phyloP scores from a whole-genome alignment of 1,284 basidiomycete species.

The Apiotrichum laibachii region DNA sequence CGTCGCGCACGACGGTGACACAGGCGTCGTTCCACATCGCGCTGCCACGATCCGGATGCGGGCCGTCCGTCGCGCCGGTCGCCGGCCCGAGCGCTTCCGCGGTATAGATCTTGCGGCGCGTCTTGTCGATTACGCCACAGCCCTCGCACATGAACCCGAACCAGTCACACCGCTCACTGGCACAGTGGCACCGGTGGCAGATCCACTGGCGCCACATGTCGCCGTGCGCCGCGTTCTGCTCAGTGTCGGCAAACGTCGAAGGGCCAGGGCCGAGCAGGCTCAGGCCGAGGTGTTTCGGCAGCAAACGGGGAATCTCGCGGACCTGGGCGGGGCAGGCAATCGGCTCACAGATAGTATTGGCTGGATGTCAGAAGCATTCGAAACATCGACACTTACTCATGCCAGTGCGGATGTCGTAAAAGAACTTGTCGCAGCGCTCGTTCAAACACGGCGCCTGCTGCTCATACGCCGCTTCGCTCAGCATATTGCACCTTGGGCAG shows the following conservation, averaged over 20 bases:
- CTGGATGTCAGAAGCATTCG: background rate
- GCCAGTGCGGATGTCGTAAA: background rate
- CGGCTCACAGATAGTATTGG: background rate
- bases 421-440: conserved; percentile 12
- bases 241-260: conserved; percentile 2
- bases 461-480: conserved; percentile 17
- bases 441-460: conserved; percentile 18
- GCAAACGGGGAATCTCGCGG: background rate
- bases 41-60: no score
- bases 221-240: conserved; percentile 23
- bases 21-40: no score
- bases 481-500: conserved; percentile 9
- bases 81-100: no score
- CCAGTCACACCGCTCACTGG: conserved; percentile 43
- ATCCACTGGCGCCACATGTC: conserved; percentile 44
- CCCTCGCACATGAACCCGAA: conserved; percentile 39
- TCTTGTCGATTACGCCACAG: conserved; percentile 22
- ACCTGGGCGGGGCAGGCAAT: conserved; percentile 4
- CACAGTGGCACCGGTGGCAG: conserved; percentile 37
- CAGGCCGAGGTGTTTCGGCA: no score
- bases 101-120: conserved; percentile 10
- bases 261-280: no score
- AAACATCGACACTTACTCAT: background rate
- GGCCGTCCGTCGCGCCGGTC: no score
- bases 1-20: no score